Evolutionary conservation across 108 stramenopile species (phyloP), one percentile per base, ranked within the genome.

Genomic region (Nitzschia sp.): DNA sequence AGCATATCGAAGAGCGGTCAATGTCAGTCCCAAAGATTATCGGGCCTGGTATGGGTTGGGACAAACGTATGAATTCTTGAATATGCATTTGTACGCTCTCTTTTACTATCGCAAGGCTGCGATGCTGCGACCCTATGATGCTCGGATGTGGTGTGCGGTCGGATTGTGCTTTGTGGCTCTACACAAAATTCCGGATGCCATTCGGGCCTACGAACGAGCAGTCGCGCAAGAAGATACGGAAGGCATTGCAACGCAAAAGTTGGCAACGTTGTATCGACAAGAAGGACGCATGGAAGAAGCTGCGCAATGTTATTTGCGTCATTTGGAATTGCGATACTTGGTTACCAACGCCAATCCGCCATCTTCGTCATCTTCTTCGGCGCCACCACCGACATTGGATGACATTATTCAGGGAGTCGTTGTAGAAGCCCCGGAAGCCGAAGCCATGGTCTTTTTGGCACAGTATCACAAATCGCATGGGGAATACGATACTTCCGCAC

Each of bases 11-110:
- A 78, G 93, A 44, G 98, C 97, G 34, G 96, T 97, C 9, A 91
- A 94, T 66, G 89, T 97, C 38, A 86, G 85, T 72, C 92, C 94
- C 13, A 65, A 85, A 27, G 98, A 99, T 71, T 99, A 96, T 61
- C 84, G 97, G 22, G 97, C 98, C 1, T 99, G 97, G 97, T 98
- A 99, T 69, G 98, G 98, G n/a, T 83, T 99, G 31, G 98, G 97
- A 0, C 98, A 99, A 76, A 91, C 95, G 4, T 98, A 99, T 70
- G 98, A 99, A 82, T 88, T 97, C 30, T 80, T 98, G 65, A 94
- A 95, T 70, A 96, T 97, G 96, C 78, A 83, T 50, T 78, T 96
- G 57, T 97, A 96, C 71, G 95, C 97, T 19, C 64, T 96, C 26
- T 93, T 96, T 81, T 98, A 99, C 79, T 99, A 96, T 73, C 81